Percentiles rank a stretch among this genome's conserved stretches.
Conservation (phyloP, 2,329 filamentous ascomycete genomes). For the Trichoderma pleuroti region DNA sequence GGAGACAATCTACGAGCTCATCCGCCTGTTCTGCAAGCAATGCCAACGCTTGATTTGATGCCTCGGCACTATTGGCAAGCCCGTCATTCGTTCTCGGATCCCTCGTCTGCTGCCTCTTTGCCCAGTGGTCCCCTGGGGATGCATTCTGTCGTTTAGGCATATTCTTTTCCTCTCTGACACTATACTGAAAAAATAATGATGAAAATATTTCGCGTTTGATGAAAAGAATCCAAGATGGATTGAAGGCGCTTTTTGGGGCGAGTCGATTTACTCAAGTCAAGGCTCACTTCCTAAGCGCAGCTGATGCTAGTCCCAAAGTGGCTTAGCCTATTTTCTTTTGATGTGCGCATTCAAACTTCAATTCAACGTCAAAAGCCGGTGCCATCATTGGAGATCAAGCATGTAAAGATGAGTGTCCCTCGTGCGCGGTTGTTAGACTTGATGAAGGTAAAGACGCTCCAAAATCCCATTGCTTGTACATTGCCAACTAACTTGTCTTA, state of each 20-base stretch:
- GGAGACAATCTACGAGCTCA: constrained; percentile 38
- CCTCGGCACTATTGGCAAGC: neutral
- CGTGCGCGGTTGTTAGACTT: constrained; percentile 65
- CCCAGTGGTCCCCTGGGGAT: neutral
- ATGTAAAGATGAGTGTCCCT: constrained; percentile 58
- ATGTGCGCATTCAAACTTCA: constrained; percentile 23
- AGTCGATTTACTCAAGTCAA: neutral
- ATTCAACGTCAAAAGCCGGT: constrained; percentile 28
- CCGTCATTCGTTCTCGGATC: neutral
- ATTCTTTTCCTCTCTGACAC: neutral
- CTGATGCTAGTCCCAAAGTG: neutral
- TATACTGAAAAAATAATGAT: neutral
- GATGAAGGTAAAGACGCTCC: constrained; percentile 61
- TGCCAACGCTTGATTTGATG: constrained; percentile 4
- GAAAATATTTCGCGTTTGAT: neutral
- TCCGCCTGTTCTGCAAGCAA: constrained; percentile 28
- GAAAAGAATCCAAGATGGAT: neutral
- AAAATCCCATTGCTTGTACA: neutral
- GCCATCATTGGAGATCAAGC: constrained; percentile 24
- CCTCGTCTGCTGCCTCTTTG: constrained; percentile 18
- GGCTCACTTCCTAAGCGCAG: neutral
- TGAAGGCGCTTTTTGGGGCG: neutral
- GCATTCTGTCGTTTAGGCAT: constrained; percentile 39
- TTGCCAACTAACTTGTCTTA: constrained; percentile 38
- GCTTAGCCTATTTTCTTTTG: neutral